These are phyloP conservation scores for Dipodascopsis tothii DNA, from an alignment of 805 yeast genomes.

Conservation along the genomic window DNA sequence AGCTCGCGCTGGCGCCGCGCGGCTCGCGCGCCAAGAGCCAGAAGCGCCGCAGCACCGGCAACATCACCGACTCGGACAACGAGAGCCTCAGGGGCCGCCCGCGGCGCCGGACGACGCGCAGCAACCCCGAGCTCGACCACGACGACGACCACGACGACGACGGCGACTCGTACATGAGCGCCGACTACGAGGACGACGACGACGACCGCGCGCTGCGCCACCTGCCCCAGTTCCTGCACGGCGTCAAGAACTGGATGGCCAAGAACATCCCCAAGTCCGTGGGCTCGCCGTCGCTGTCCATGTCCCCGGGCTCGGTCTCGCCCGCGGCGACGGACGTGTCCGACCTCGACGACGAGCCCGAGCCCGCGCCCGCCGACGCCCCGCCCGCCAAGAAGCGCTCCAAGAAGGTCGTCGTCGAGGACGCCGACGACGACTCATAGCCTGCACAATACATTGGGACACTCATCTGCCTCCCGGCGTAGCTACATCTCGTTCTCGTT, in stretches of 20 bases:
- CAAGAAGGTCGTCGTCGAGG: no score
- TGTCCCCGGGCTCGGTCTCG: not conserved
- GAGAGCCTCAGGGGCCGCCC: no score
- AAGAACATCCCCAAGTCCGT: constrained; percentile 1
- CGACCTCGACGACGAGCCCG: no score
- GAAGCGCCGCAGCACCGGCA: constrained; percentile 8
- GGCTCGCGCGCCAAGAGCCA: constrained; percentile 5
- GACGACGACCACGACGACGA: constrained; percentile 13
- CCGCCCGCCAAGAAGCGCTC: no score
- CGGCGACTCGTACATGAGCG: not conserved
- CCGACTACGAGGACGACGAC: constrained; percentile 13
- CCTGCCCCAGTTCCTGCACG: constrained; percentile 14
- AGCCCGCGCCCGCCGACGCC: no score
- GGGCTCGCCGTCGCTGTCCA: not conserved
- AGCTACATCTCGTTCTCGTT: constrained; percentile 12
- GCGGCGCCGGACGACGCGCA: no score
- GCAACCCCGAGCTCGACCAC: constrained; percentile 1
- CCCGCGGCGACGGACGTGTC: not conserved
- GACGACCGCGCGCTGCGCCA: constrained; percentile 14
- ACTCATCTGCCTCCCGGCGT: not conserved
- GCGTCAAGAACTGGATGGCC: constrained; percentile 18
- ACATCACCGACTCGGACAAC: constrained; percentile 1
- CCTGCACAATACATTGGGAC: not conserved
- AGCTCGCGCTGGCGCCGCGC: constrained; percentile 14
- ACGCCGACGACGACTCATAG: no score